Conservation (phyloP, 352 stramenopile genomes). For the Phytophthora litchii region DNA sequence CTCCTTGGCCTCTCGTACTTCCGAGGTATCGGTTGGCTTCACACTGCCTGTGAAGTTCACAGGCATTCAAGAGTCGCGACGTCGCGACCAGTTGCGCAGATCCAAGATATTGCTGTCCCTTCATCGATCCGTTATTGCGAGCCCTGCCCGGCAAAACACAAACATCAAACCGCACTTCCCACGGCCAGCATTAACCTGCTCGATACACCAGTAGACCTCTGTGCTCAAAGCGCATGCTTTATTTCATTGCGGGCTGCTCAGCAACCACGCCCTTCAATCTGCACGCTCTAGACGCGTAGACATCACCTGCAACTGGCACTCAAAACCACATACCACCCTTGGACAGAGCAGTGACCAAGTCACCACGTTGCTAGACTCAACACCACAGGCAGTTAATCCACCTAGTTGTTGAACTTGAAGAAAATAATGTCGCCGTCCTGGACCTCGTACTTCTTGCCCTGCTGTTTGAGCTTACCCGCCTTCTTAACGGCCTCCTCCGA, state of each 20-base stretch:
- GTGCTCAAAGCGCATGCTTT: constrained; percentile 40
- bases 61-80: constrained; percentile 38
- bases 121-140: constrained; percentile 27
- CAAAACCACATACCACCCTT: constrained; percentile 93
- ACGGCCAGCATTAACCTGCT: constrained; percentile 3
- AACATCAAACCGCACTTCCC: not conserved
- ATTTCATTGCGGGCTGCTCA: constrained; percentile 32
- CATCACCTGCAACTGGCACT: constrained; percentile 95
- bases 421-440: constrained; percentile 91
- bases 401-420: constrained; percentile 94
- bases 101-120: constrained; percentile 29
- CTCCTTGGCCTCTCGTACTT: not conserved
- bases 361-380: constrained; percentile 24
- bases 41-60: too few species aligned
- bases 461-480: constrained; percentile 88
- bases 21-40: not conserved
- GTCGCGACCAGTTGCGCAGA: constrained; percentile 32
- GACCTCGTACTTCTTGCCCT: constrained; percentile 93
- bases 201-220: constrained; percentile 18
- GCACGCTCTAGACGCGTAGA: constrained; percentile 33
- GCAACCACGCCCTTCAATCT: constrained; percentile 24
- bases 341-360: constrained; percentile 25
- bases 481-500: constrained; percentile 90
- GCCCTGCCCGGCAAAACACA: constrained; percentile 10
- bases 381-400: constrained; percentile 19